Base-by-base conservation (phyloP, 139 green algal species). In the Ettlia oleoabundans region DNA sequence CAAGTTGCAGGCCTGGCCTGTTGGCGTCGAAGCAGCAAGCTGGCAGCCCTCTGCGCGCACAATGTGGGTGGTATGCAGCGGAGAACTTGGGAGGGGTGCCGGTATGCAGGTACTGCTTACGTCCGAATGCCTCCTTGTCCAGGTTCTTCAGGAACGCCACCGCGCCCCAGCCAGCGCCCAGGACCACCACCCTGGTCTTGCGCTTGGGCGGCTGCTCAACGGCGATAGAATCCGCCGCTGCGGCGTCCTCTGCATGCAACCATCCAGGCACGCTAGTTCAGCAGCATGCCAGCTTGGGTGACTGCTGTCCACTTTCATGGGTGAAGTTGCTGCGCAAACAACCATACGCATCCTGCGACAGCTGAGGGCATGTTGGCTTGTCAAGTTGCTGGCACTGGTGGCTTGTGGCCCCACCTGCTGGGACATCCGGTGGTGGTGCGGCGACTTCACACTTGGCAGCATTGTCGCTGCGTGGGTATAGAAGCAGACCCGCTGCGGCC, bases 131-230 rank as follows among this genome's bases (percentile, higher is more conserved):
- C 21, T 22, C 38, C 32, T 77, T 82, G 53, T 90, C 82, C n/a
- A 85, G 51, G 35, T 65, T 72, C 63, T 97, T 98, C 21, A 98
- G 86, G 63, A 98, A 95, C 42, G 78, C 88, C 68, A 96, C 92
- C 0, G 90, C 88, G 10, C 89, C 96, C 96, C 96, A 99, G 13
- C 96, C 96, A 18, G 89, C 93, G 41, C 96, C 96, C 43, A 98
- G 88, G 26, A 98, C 87, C 37, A 98, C 93, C 6, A 98, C 79
- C 24, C 92, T 84, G 1, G 89, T 87, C 64, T 70, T 88, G 66
- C 37, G 65, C 26, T 52, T 22, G 72, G 52, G 52, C 1, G 62
- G 76, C 22, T n/a, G n/a, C n/a, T n/a, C n/a, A n/a, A n/a, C n/a
- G n/a, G n/a, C n/a, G n/a, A 24, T 24, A 38, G 63, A n/a, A 10